Evolutionary conservation across 2,329 filamentous ascomycete species (phyloP).

Genomic region (Parascedosporium putredinis): DNA sequence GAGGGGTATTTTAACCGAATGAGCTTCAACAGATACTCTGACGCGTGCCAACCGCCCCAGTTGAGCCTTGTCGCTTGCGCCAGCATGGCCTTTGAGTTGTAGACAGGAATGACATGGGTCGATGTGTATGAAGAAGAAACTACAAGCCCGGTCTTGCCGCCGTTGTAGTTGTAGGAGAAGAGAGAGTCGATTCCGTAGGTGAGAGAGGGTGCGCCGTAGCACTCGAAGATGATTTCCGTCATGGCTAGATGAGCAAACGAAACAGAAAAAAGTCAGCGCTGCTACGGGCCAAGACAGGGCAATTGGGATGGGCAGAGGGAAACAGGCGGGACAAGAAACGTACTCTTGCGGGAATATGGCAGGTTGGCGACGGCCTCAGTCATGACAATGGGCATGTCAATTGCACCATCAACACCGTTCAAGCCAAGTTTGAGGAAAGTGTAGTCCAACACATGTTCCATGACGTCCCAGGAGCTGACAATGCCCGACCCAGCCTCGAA

Average conservation of each 20-base stretch:
- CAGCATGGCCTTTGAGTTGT: slow-evolving; percentile 75
- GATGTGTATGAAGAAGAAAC: slow-evolving; percentile 88
- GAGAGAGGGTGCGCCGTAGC: slow-evolving; percentile 80
- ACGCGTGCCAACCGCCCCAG: slow-evolving; percentile 85
- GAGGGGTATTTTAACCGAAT: slow-evolving; percentile 84
- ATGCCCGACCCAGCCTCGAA: slow-evolving; percentile 88
- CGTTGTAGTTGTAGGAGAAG: slow-evolving; percentile 91
- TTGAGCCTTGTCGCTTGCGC: slow-evolving; percentile 81
- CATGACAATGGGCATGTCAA: slow-evolving; percentile 86
- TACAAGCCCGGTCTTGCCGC: slow-evolving; percentile 76
- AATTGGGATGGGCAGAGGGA: neutral
- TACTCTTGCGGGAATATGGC: slow-evolving; percentile 79
- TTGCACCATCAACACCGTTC: slow-evolving; percentile 59
- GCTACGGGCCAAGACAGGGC: neutral
- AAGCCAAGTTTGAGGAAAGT: slow-evolving; percentile 89
- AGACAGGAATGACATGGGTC: slow-evolving; percentile 88
- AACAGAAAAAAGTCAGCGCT: neutral
- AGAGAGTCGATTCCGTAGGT: slow-evolving; percentile 94
- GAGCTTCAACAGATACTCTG: slow-evolving; percentile 85
- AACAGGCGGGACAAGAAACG: slow-evolving; percentile 22
- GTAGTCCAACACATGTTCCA: slow-evolving; percentile 91
- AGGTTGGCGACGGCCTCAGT: slow-evolving; percentile 91
- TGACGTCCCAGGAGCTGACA: slow-evolving; percentile 94
- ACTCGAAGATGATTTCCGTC: slow-evolving; percentile 96
- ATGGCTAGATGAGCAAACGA: slow-evolving; percentile 50